Percentiles rank a stretch among this genome's conserved stretches.
Conservation (phyloP, 768 basidiomycete genomes). For the Lactifluus echinatus region DNA sequence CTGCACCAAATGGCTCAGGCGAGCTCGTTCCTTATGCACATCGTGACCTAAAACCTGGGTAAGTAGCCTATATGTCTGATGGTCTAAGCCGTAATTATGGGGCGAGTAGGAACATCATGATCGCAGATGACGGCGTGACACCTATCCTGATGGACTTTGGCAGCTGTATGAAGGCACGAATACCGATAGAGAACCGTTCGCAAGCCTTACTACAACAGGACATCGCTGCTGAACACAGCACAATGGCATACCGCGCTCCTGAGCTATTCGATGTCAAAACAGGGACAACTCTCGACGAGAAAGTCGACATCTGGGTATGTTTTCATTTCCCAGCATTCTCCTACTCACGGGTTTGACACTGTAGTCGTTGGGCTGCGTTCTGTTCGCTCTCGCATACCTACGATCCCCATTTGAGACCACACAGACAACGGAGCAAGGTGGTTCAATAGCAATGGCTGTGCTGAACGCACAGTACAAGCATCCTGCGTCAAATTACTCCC, state of each 20-base stretch:
- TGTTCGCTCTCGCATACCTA: constrained; percentile 90
- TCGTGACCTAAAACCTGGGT: constrained; percentile 95
- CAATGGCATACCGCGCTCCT: constrained; percentile 97
- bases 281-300: constrained; percentile 77
- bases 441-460: constrained; percentile 97
- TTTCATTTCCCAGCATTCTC: background rate
- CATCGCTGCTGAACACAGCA: constrained; percentile 94
- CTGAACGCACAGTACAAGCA: constrained; percentile 90
- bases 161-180: constrained; percentile 78
- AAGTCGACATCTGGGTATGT: constrained; percentile 92
- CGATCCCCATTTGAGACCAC: constrained; percentile 95
- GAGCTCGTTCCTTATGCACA: constrained; percentile 85
- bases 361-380: constrained; percentile 90
- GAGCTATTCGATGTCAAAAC: constrained; percentile 98
- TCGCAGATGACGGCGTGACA: constrained; percentile 74
- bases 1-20: constrained; percentile 33
- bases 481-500: constrained; percentile 77
- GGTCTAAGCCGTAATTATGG: background rate
- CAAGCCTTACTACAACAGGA: constrained; percentile 93
- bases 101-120: constrained; percentile 79
- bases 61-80: constrained; percentile 25
- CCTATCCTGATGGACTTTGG: constrained; percentile 99
- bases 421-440: constrained; percentile 88
- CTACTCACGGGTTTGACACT: background rate
- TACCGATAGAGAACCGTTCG: constrained; percentile 71